phyloP scores from a whole-genome alignment of 495 filamentous ascomycete genomes.

The Rusavskia elegans region DNA sequence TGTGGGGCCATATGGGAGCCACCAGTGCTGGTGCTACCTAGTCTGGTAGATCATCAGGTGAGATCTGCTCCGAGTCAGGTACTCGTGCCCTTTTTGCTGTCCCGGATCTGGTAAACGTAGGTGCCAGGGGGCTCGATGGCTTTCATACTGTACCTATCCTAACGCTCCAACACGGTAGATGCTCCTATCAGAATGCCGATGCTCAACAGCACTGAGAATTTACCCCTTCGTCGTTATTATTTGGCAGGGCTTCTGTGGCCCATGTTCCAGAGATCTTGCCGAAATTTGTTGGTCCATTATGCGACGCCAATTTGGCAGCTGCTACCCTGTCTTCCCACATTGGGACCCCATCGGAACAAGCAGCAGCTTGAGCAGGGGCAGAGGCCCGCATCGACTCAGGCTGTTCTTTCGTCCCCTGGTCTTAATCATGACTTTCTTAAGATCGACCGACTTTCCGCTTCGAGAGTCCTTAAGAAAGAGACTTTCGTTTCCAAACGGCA shows the following conservation, averaged over 20 bases:
- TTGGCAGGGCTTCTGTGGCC: background rate
- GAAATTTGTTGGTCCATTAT: background rate
- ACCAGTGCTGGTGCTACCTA: background rate
- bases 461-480: background rate
- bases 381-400: background rate
- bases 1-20: background rate
- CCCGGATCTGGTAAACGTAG: background rate
- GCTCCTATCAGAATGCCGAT: background rate
- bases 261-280: slow-evolving; percentile 1
- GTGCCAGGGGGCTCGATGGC: background rate
- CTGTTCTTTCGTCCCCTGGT: background rate
- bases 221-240: background rate
- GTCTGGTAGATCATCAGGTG: background rate
- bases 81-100: background rate
- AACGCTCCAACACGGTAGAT: background rate
- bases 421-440: background rate
- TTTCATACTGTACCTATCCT: background rate
- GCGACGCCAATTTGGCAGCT: slow-evolving; percentile 1
- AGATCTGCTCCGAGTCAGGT: background rate
- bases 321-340: background rate
- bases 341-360: background rate
- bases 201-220: background rate
- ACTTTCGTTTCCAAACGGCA: background rate
- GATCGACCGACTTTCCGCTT: background rate
- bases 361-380: background rate